Conservation (phyloP, 768 basidiomycete species). For the Xerocomellus dryophilus region DNA sequence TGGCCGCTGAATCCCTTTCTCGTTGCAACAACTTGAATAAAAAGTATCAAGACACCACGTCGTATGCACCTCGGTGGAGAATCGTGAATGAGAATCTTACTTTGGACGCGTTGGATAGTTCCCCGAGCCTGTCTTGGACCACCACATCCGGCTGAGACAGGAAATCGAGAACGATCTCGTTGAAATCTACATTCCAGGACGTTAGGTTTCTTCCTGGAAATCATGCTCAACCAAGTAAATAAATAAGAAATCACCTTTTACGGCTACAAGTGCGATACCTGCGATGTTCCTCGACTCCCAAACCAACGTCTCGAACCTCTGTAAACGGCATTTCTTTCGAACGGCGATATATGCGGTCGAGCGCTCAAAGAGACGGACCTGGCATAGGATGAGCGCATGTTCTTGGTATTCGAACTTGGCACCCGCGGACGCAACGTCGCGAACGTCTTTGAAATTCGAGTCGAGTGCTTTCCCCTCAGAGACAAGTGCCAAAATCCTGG, state of each 20-base stretch:
- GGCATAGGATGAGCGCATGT: conserved; percentile 3
- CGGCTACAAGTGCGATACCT: conserved; percentile 10
- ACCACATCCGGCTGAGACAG: conserved; percentile 7
- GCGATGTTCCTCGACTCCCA: conserved; percentile 21
- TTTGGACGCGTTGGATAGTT: conserved; percentile 7
- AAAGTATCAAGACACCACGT: background rate
- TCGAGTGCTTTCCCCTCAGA: conserved; percentile 13
- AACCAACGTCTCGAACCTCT: conserved; percentile 15
- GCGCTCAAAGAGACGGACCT: conserved; percentile 1
- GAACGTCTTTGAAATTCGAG: conserved; percentile 13
- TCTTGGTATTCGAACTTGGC: conserved; percentile 10
- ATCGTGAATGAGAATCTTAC: background rate
- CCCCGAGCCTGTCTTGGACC: conserved; percentile 14
- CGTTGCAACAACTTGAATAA: conserved; percentile 10
- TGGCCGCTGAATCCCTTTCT: conserved; percentile 4
- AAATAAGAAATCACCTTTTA: conserved; percentile 9
- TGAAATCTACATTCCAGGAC: conserved; percentile 11
- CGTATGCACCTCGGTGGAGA: background rate
- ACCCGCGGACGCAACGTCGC: conserved; percentile 2
- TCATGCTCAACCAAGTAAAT: background rate
- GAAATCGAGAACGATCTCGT: conserved; percentile 20
- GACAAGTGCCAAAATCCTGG: conserved; percentile 9
- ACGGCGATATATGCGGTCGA: background rate
- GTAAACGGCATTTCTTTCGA: background rate
- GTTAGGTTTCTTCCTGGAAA: no score